Conservation (phyloP, 164 flowering plant species). For the Macadamia integrifolia region DNA sequence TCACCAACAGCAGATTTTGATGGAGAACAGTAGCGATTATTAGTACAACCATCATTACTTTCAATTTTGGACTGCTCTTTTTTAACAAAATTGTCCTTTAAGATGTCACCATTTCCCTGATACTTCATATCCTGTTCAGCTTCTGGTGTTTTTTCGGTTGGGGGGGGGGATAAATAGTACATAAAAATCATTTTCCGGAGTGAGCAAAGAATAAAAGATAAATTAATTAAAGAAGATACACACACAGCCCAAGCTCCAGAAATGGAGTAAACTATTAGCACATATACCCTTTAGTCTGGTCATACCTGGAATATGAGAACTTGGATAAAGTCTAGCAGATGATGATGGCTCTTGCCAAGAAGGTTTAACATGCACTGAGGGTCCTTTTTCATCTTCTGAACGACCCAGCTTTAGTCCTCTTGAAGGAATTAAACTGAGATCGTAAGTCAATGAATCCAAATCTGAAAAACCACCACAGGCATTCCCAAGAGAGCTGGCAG, state of each 20-base stretch:
- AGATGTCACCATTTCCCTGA: conserved; percentile 23
- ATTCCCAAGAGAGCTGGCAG: conserved; percentile 27
- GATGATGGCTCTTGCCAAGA: conserved; percentile 18
- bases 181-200: too few relatives aligned
- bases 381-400: conserved; percentile 13
- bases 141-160: conserved; percentile 20
- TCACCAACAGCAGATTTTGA: conserved; percentile 7
- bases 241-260: too few relatives aligned
- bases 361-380: conserved; percentile 7
- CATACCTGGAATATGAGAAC: conserved; percentile 30
- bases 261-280: background rate
- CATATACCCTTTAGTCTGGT: background rate
- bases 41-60: background rate
- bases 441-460: conserved; percentile 48
- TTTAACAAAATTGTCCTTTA: background rate
- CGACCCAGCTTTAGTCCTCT: conserved; percentile 11
- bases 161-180: too few relatives aligned
- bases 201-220: too few relatives aligned
- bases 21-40: conserved; percentile 4
- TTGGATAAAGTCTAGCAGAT: conserved; percentile 13
- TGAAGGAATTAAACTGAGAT: conserved; percentile 45
- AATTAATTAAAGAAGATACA: too few relatives aligned
- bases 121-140: conserved; percentile 13
- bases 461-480: conserved; percentile 24
- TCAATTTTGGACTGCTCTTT: conserved; percentile 8